Conservation (phyloP, 495 filamentous ascomycete genomes). For the Polyplosphaeria fusca region DNA sequence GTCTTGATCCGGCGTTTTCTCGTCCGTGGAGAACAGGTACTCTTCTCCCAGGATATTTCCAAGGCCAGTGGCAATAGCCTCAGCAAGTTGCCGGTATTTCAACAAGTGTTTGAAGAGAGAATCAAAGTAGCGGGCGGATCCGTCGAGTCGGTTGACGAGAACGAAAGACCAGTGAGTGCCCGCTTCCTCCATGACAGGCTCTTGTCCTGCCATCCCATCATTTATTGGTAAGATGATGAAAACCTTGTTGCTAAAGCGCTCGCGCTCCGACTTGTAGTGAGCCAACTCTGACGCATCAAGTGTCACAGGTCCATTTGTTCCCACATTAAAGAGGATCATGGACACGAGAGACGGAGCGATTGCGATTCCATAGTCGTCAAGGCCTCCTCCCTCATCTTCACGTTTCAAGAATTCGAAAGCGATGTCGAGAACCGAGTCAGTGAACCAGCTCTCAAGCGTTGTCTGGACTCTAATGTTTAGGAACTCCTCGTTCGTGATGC, state of each 20-base stretch:
- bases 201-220: neutral
- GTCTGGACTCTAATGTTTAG: neutral
- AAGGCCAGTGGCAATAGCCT: slow-evolving; percentile 4
- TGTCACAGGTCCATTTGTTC: neutral
- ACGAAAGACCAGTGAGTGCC: slow-evolving; percentile 13
- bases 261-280: neutral
- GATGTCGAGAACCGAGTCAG: slow-evolving; percentile 6
- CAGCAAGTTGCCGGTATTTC: neutral
- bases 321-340: slow-evolving; percentile 1
- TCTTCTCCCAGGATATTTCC: neutral
- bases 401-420: neutral
- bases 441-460: slow-evolving; percentile 8
- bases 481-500: slow-evolving; percentile 4
- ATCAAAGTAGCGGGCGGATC: slow-evolving; percentile 11
- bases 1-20: slow-evolving; percentile 4
- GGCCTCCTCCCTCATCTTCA: neutral
- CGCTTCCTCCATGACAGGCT: too few species aligned
- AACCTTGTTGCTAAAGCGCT: neutral
- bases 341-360: neutral
- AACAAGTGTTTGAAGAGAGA: neutral
- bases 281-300: neutral
- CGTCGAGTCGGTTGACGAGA: neutral
- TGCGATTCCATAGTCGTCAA: slow-evolving; percentile 7
- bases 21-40: neutral
- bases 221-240: slow-evolving; percentile 17